Evolutionary conservation across 2,329 filamentous ascomycete species (phyloP), one percentile per base, ranked within the genome.

Genomic region (Aspergillus awamori): DNA sequence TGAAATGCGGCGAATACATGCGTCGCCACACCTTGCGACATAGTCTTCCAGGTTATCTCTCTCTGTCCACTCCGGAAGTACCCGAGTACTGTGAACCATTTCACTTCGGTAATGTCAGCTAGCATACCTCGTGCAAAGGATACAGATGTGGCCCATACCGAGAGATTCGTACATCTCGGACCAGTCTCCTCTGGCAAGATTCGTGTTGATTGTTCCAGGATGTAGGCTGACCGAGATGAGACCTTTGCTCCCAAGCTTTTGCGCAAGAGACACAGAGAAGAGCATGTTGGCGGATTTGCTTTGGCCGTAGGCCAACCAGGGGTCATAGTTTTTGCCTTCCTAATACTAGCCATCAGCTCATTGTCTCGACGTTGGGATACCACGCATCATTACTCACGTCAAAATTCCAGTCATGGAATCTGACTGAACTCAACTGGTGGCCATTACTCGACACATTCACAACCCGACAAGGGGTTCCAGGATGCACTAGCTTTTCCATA

Each of bases 1-100:
- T 55, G 53, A 28, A 51, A 51, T 8, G 47, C 47, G 13, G 47
- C 47, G 33, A 51, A 51, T 5, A 51, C 47, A 33, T 51, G 47
- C 8, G 47, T 51, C 8, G 47, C 47, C n/a, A 51, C 47, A 5
- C 47, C 47, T 30, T 51, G 47, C 24, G 47, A 30, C 24, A 51
- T 28, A 33, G 47, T 17, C 47, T 51, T 51, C 47, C 47, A 51
- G 7, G 26, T 8, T 10, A 51, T 30, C 15, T 51, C 47, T 3
- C 15, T 20, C 3, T 30, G 24, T n/a, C 28, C 47, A n/a, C 11
- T 6, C n/a, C 47, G 47, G 15, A 51, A 33, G 17, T 51, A 51
- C 8, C 47, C 47, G 24, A 51, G 15, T 2, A 30, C 15, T n/a
- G 8, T 51, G 26, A 51, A 33, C 47, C 47, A 51, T 30, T 51